A percentile compares a stretch with the other conserved stretches of the same genome.
These are phyloP conservation scores for Clonostachys solani DNA, from an alignment of 2,329 filamentous ascomycete genomes.

Conservation along the genomic window DNA sequence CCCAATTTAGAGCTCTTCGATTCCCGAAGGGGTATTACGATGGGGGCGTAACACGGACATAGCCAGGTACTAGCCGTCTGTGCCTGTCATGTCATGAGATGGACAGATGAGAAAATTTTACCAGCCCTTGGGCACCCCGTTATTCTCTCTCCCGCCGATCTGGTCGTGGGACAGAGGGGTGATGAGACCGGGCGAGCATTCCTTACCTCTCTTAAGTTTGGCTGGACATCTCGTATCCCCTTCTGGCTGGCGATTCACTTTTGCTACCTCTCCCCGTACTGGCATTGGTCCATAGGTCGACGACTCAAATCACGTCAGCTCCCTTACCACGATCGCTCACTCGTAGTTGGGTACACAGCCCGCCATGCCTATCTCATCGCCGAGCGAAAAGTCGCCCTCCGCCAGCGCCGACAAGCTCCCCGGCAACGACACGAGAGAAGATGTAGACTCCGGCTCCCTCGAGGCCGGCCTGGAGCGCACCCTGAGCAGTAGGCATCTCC, in stretches of 20 bases:
- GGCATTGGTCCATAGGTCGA: background rate
- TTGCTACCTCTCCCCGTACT: background rate
- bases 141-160: no score
- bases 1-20: no score
- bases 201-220: no score
- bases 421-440: conserved; percentile 14
- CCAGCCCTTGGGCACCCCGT: no score
- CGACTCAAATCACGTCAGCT: background rate
- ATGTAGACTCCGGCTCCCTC: conserved; percentile 26
- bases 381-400: conserved; percentile 3
- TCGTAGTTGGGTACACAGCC: background rate
- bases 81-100: no score
- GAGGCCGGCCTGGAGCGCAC: conserved; percentile 21
- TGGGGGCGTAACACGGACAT: no score
- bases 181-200: no score
- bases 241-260: background rate
- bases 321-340: no score
- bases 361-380: background rate
- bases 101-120: no score
- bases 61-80: no score
- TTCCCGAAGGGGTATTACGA: no score
- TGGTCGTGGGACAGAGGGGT: no score
- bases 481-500: conserved; percentile 30
- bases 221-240: background rate
- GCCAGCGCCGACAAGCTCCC: conserved; percentile 3